Percentiles rank a stretch among this genome's conserved stretches.
Evolutionary conservation across 768 basidiomycete genomes (phyloP).

Genomic region (Dioszegia crocea): DNA sequence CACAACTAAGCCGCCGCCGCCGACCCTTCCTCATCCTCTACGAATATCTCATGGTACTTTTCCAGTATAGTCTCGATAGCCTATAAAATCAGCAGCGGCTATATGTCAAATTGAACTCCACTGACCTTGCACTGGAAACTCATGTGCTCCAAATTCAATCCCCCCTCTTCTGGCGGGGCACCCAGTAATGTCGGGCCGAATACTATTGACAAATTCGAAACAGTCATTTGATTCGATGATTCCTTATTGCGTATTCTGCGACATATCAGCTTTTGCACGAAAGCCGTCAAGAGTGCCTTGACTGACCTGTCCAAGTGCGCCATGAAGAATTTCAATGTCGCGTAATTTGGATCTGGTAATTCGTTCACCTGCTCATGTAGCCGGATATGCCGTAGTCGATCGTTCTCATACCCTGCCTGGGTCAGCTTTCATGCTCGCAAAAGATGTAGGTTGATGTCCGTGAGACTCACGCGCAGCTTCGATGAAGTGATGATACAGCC

Average conservation of each 20-base stretch:
- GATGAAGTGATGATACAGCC: conserved; percentile 84
- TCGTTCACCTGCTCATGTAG: conserved; percentile 97
- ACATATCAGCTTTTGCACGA: not conserved
- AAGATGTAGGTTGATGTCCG: not conserved
- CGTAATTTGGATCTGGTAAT: conserved; percentile 96
- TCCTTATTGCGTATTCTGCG: conserved; percentile 72
- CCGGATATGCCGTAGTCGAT: conserved; percentile 88
- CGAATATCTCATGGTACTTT: conserved; percentile 93
- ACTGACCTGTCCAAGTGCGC: conserved; percentile 84
- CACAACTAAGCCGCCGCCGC: not conserved
- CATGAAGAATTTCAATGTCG: conserved; percentile 90
- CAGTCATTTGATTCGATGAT: conserved; percentile 80
- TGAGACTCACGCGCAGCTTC: conserved; percentile 88
- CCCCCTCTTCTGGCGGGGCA: conserved; percentile 54
- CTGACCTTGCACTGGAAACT: conserved; percentile 53
- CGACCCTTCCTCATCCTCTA: conserved; percentile 62
- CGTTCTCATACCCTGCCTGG: conserved; percentile 68
- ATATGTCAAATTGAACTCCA: not conserved
- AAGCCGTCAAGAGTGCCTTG: not conserved
- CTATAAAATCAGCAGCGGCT: conserved; percentile 51
- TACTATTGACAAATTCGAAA: conserved; percentile 88
- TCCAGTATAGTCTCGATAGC: conserved; percentile 92
- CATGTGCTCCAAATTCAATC: conserved; percentile 52
- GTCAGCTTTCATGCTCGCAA: conserved; percentile 40
- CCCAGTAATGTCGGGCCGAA: conserved; percentile 97